Conservation (phyloP, 805 yeast species). For the Monosporozyma unispora region DNA sequence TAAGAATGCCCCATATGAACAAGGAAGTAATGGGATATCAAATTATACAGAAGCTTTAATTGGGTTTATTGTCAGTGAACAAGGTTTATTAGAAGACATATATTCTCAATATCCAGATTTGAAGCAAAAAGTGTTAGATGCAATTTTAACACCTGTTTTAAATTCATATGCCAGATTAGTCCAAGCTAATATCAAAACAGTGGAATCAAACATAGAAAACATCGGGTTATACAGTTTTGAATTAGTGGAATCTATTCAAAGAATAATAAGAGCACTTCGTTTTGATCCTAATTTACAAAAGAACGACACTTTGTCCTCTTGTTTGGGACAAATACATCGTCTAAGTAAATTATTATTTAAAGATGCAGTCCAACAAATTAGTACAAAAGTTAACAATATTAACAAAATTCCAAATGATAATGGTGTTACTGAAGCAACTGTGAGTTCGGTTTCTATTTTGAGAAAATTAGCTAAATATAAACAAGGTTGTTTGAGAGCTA, state of each 20-base stretch:
- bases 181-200: conserved; percentile 31
- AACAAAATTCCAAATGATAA: conserved; percentile 52
- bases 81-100: conserved; percentile 37
- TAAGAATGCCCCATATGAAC: conserved; percentile 45
- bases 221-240: conserved; percentile 52
- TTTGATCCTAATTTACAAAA: conserved; percentile 18
- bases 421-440: conserved; percentile 62
- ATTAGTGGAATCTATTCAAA: conserved; percentile 40
- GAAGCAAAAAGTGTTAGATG: conserved; percentile 25
- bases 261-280: conserved; percentile 29
- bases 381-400: conserved; percentile 38
- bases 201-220: conserved; percentile 35
- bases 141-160: conserved; percentile 30
- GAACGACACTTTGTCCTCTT: conserved; percentile 18
- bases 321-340: conserved; percentile 18
- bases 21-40: conserved; percentile 51
- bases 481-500: conserved; percentile 40
- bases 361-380: conserved; percentile 51
- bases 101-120: conserved; percentile 29
- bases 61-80: conserved; percentile 42
- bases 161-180: conserved; percentile 35
- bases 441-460: conserved; percentile 61
- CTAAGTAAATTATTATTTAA: conserved; percentile 39
- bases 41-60: conserved; percentile 45
- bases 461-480: conserved; percentile 56